Evolutionary conservation across 306 rosid genomes (phyloP).

Genomic region (Cercis canadensis): DNA sequence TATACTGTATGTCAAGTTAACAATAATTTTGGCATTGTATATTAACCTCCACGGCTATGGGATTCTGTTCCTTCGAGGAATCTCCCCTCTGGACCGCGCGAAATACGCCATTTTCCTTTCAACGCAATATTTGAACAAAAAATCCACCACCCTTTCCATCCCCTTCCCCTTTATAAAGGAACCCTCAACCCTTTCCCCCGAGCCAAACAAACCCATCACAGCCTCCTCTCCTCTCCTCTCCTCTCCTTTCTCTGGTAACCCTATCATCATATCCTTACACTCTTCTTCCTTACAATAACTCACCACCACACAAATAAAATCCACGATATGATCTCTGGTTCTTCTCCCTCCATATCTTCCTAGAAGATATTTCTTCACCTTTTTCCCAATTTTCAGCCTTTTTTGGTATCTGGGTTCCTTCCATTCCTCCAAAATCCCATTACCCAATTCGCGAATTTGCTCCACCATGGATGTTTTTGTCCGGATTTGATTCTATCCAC

Average conservation of each 20-base stretch:
- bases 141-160: background rate
- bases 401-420: background rate
- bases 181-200: background rate
- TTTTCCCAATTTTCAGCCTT: background rate
- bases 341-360: background rate
- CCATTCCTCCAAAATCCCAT: background rate
- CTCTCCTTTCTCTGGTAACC: background rate
- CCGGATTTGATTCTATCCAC: background rate
- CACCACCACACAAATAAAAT: conserved; percentile 10
- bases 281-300: background rate
- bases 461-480: background rate
- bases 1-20: too few relatives aligned
- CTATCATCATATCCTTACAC: background rate
- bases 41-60: background rate
- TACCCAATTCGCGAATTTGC: background rate
- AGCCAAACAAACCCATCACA: conserved; percentile 9
- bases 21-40: background rate
- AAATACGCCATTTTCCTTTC: conserved; percentile 26
- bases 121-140: background rate
- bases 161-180: conserved; percentile 3
- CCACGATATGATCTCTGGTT: background rate
- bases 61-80: background rate
- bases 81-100: conserved; percentile 37
- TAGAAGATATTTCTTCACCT: conserved; percentile 1
- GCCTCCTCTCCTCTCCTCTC: background rate